Conservation (phyloP, 2,329 filamentous ascomycete genomes). For the Ceratocystis destructans region DNA sequence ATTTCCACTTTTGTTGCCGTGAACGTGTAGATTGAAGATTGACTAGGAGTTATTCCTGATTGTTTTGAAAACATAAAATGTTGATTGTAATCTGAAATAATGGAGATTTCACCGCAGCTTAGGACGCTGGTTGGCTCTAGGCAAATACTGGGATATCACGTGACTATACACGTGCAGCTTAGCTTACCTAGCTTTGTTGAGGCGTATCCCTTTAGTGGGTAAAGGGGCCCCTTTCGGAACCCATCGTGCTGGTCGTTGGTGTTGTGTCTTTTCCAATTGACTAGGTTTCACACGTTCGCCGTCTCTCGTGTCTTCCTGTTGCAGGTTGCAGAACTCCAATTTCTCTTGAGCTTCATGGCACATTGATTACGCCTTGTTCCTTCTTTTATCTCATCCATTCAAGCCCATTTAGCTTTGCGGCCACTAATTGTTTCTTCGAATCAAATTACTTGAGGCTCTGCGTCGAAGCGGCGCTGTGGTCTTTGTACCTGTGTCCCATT, state of each 20-base stretch:
- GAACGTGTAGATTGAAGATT: neutral
- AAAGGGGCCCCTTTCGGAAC: conserved; percentile 15
- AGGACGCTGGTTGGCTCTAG: neutral
- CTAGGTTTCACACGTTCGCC: conserved; percentile 5
- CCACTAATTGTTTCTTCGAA: neutral
- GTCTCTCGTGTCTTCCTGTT: neutral
- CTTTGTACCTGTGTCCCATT: neutral
- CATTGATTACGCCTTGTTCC: neutral
- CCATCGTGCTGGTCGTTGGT: neutral
- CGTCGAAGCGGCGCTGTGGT: conserved; percentile 2
- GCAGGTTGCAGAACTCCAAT: neutral
- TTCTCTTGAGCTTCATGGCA: neutral
- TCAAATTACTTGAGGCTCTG: neutral
- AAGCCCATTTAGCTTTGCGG: neutral
- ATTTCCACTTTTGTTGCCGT: neutral
- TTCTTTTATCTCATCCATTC: neutral
- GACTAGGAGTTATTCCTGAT: neutral
- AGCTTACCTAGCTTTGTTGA: conserved; percentile 2
- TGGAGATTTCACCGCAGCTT: neutral
- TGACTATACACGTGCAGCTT: conserved; percentile 6
- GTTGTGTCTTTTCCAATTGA: conserved; percentile 13
- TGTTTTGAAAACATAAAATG: neutral
- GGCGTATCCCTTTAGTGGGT: conserved; percentile 17
- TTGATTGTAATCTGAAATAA: neutral
- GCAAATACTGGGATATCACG: neutral